phyloP scores from a whole-genome alignment of 352 stramenopile genomes.

The Sclerospora graminicola region DNA sequence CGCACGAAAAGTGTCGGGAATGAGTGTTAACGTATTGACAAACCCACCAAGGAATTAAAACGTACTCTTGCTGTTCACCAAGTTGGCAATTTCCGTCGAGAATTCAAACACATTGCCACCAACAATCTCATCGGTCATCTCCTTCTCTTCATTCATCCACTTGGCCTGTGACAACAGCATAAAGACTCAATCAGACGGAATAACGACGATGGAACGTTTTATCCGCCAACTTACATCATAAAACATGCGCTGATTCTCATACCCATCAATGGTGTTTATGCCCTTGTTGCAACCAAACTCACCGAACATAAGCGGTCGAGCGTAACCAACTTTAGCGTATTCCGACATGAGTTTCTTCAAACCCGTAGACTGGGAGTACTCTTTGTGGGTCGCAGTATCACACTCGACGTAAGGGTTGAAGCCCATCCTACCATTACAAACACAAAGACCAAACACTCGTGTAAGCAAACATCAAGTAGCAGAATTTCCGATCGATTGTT shows the following conservation, averaged over 20 bases:
- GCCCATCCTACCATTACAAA: slow-evolving; percentile 16
- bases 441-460: background rate
- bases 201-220: background rate
- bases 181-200: background rate
- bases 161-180: slow-evolving; percentile 24
- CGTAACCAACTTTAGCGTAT: slow-evolving; percentile 36
- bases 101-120: slow-evolving; percentile 77
- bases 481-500: too few relatives aligned
- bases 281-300: slow-evolving; percentile 74
- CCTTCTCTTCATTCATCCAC: slow-evolving; percentile 63
- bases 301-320: slow-evolving; percentile 56
- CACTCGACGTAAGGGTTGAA: slow-evolving; percentile 74
- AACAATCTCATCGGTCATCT: slow-evolving; percentile 54
- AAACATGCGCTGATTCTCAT: slow-evolving; percentile 54
- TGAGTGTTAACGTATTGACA: too few relatives aligned
- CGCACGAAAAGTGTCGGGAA: too few relatives aligned
- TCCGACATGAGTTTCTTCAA: slow-evolving; percentile 53
- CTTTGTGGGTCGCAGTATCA: slow-evolving; percentile 32
- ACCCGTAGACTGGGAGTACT: slow-evolving; percentile 47
- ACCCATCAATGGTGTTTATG: slow-evolving; percentile 57
- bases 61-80: background rate
- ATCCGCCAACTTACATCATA: slow-evolving; percentile 23
- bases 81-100: slow-evolving; percentile 29
- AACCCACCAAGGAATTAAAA: too few relatives aligned
- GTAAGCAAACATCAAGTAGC: too few relatives aligned